Evolutionary conservation across 495 filamentous ascomycete species (phyloP).

Genomic region (Annulohypoxylon bovei): DNA sequence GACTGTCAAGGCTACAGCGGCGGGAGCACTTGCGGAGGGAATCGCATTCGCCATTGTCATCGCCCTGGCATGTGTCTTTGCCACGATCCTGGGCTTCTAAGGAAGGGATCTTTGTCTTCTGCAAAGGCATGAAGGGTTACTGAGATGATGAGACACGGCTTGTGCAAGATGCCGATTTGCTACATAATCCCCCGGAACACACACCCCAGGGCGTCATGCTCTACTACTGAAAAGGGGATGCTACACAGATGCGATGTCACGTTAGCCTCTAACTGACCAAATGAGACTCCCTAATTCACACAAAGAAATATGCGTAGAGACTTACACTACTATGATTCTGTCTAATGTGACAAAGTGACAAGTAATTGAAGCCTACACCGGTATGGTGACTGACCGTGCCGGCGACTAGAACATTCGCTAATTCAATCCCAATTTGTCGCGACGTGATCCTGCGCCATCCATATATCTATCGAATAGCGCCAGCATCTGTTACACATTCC

Average conservation of each 20-base stretch:
- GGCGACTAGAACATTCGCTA: slow-evolving; percentile 18
- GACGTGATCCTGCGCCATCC: slow-evolving; percentile 3
- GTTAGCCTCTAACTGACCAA: slow-evolving; percentile 24
- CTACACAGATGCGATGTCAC: slow-evolving; percentile 34
- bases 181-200: slow-evolving; percentile 12
- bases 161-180: slow-evolving; percentile 15
- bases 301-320: slow-evolving; percentile 15
- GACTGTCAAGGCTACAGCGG: slow-evolving; percentile 11
- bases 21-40: slow-evolving; percentile 15
- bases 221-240: background rate
- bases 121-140: background rate
- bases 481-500: slow-evolving; percentile 24
- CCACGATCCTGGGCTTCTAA: slow-evolving; percentile 39
- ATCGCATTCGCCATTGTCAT: slow-evolving; percentile 61
- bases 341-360: slow-evolving; percentile 1
- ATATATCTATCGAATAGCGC: background rate
- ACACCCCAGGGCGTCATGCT: slow-evolving; percentile 12
- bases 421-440: slow-evolving; percentile 30
- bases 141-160: slow-evolving; percentile 2
- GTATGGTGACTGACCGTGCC: background rate
- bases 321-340: slow-evolving; percentile 18
- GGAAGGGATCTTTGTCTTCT: background rate
- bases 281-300: slow-evolving; percentile 13
- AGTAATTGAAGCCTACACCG: background rate
- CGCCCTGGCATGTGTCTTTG: slow-evolving; percentile 65